Conservation (phyloP, 192 early-diverging fungal genomes). For the Mortierella alpina region DNA sequence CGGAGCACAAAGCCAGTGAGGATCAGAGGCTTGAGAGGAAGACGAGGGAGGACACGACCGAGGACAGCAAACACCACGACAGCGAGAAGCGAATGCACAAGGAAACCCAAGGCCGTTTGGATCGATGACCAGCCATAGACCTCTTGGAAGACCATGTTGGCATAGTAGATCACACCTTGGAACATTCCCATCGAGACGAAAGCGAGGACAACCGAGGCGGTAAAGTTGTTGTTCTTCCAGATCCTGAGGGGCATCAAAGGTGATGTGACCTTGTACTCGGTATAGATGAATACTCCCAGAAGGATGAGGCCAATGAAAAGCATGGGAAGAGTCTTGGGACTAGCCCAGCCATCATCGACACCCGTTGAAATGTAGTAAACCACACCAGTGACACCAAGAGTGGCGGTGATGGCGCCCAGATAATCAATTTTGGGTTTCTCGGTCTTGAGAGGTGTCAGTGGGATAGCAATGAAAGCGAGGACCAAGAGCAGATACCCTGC, state of each 20-base stretch:
- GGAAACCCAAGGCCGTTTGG: slow-evolving; percentile 54
- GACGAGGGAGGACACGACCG: slow-evolving; percentile 44
- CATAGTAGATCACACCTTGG: slow-evolving; percentile 52
- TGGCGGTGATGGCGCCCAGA: slow-evolving; percentile 21
- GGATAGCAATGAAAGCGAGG: slow-evolving; percentile 29
- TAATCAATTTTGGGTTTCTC: slow-evolving; percentile 29
- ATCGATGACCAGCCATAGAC: slow-evolving; percentile 49
- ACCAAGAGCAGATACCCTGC: slow-evolving; percentile 21
- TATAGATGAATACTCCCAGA: slow-evolving; percentile 45
- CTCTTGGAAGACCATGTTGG: slow-evolving; percentile 60
- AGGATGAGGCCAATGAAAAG: slow-evolving; percentile 33
- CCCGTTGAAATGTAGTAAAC: slow-evolving; percentile 47
- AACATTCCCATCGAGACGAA: slow-evolving; percentile 53
- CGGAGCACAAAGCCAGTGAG: slow-evolving; percentile 21
- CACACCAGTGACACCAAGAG: slow-evolving; percentile 28
- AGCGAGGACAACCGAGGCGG: slow-evolving; percentile 52
- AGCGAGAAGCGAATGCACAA: slow-evolving; percentile 49
- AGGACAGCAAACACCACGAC: slow-evolving; percentile 41
- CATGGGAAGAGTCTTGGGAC: slow-evolving; percentile 33
- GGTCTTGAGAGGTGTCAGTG: slow-evolving; percentile 8
- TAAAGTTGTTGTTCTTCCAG: slow-evolving; percentile 55
- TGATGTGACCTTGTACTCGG: slow-evolving; percentile 26
- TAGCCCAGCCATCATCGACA: slow-evolving; percentile 44
- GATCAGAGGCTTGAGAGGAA: slow-evolving; percentile 22
- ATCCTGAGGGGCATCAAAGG: slow-evolving; percentile 54